Conservation (phyloP, 1,139 yeast genomes). For the Yamadazyma taylorii region DNA sequence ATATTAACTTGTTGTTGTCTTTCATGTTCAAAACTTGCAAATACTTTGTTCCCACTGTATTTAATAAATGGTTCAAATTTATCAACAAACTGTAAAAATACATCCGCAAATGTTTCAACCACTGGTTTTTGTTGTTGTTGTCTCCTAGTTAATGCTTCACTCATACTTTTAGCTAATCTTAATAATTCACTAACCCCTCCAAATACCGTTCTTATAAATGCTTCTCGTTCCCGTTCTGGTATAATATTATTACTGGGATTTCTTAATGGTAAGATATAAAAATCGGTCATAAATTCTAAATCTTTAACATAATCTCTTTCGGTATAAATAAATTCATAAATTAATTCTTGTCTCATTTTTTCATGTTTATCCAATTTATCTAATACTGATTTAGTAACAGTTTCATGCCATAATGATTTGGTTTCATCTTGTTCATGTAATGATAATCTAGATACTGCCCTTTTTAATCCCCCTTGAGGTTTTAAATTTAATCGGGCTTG, state of each 20-base stretch:
- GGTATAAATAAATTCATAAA: conserved; percentile 89
- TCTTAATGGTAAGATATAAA: conserved; percentile 88
- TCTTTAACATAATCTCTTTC: conserved; percentile 96
- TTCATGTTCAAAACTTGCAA: conserved; percentile 94
- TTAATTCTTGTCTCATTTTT: conserved; percentile 91
- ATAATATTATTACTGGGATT: conserved; percentile 74
- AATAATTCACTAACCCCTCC: conserved; percentile 88
- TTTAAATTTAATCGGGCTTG: conserved; percentile 89
- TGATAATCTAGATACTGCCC: conserved; percentile 81
- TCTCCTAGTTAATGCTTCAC: conserved; percentile 86
- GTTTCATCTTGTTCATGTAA: conserved; percentile 76
- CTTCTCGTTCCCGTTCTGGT: conserved; percentile 85
- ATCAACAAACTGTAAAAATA: conserved; percentile 79
- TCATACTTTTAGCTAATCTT: conserved; percentile 76
- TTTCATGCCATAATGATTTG: conserved; percentile 91
- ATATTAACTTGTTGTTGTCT: conserved; percentile 90
- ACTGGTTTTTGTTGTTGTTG: conserved; percentile 84
- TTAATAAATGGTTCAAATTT: conserved; percentile 88
- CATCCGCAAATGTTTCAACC: conserved; percentile 82
- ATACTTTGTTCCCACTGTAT: conserved; percentile 95
- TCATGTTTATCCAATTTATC: conserved; percentile 81
- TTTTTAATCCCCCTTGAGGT: conserved; percentile 81
- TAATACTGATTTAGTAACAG: conserved; percentile 79
- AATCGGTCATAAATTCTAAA: conserved; percentile 88
- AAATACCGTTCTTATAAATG: conserved; percentile 87